These are phyloP conservation scores for Metarhizium sp. DNA, from an alignment of 2,329 filamentous ascomycete species.

Conservation along the genomic window DNA sequence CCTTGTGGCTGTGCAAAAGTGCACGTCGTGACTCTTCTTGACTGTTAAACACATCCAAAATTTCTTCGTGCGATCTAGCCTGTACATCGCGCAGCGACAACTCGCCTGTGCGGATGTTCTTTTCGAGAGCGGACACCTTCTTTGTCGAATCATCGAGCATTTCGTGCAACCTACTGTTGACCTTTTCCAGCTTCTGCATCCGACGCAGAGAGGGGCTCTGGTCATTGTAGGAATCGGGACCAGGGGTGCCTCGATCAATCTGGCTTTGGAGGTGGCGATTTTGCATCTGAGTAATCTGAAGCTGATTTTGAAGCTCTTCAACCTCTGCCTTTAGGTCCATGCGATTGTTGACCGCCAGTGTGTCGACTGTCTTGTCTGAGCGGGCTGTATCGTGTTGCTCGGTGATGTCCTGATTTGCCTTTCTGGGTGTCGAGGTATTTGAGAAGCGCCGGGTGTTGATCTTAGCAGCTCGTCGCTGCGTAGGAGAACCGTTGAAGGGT, in stretches of 20 bases:
- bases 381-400: constrained; percentile 63
- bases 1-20: constrained; percentile 75
- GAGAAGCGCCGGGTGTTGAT: constrained; percentile 52
- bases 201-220: constrained; percentile 72
- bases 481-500: constrained; percentile 64
- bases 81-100: constrained; percentile 85
- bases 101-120: constrained; percentile 77
- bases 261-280: constrained; percentile 88
- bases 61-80: constrained; percentile 86
- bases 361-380: constrained; percentile 76
- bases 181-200: constrained; percentile 84
- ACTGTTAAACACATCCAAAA: constrained; percentile 84
- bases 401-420: constrained; percentile 53
- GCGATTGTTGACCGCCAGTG: constrained; percentile 72
- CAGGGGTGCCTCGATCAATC: constrained; percentile 59
- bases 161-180: constrained; percentile 84
- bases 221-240: constrained; percentile 59
- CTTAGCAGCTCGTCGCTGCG: constrained; percentile 53
- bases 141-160: constrained; percentile 90
- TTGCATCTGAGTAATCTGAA: constrained; percentile 91
- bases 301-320: constrained; percentile 86
- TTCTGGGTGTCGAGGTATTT: constrained; percentile 68
- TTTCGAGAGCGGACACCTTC: constrained; percentile 84
- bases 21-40: constrained; percentile 83
- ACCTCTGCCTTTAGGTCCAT: constrained; percentile 88